Conservation (phyloP, 148 eudicot species). For the Rhododendron ferrugineum region DNA sequence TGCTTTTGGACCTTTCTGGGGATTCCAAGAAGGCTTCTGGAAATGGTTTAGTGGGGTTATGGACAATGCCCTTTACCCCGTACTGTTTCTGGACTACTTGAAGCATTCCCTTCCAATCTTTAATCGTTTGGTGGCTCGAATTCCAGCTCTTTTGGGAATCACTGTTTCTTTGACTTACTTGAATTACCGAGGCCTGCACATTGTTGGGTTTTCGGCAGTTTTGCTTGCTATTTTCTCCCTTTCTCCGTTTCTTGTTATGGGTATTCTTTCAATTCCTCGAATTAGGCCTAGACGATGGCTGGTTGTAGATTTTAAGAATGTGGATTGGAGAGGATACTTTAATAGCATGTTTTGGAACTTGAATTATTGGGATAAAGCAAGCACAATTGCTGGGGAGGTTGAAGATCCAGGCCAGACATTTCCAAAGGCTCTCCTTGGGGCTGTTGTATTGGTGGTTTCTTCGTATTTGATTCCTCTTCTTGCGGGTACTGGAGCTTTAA, state of each 20-base stretch:
- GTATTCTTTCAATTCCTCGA: constrained; percentile 44
- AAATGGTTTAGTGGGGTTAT: constrained; percentile 84
- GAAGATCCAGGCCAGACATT: constrained; percentile 56
- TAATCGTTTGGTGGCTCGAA: constrained; percentile 31
- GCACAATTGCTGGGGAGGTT: constrained; percentile 78
- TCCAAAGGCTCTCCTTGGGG: constrained; percentile 64
- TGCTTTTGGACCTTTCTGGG: constrained; percentile 86
- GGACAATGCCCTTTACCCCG: constrained; percentile 81
- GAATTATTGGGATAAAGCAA: constrained; percentile 88
- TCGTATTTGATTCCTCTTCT: constrained; percentile 69
- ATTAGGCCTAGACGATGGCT: constrained; percentile 51
- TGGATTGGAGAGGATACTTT: constrained; percentile 66
- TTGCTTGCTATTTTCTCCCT: constrained; percentile 57
- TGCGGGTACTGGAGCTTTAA: constrained; percentile 71
- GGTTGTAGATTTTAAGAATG: constrained; percentile 36
- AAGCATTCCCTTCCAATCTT: constrained; percentile 62
- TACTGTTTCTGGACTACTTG: constrained; percentile 65
- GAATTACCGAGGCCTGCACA: constrained; percentile 63
- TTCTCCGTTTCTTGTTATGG: constrained; percentile 59
- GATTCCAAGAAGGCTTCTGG: constrained; percentile 75
- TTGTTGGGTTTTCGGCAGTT: constrained; percentile 68
- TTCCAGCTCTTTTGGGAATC: constrained; percentile 53
- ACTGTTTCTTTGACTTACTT: constrained; percentile 58
- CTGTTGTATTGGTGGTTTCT: constrained; percentile 50
- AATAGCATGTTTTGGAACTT: constrained; percentile 85